Conservation (phyloP, 805 yeast genomes). For the Myxozyma kluyveri region DNA sequence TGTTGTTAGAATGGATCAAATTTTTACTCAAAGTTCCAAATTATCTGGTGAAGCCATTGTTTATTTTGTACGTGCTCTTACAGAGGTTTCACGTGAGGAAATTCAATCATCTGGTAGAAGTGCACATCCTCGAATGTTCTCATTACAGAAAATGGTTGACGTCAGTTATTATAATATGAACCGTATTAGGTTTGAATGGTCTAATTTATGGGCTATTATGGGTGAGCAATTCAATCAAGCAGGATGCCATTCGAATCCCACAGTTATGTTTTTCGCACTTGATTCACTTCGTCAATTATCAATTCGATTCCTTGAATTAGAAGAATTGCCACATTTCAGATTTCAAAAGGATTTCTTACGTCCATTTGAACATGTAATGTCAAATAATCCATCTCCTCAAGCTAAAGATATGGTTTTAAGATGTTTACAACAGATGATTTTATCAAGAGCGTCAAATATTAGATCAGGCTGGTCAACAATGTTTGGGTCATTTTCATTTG, state of each 20-base stretch:
- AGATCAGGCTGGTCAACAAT: slow-evolving; percentile 95
- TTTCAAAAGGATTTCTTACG: slow-evolving; percentile 90
- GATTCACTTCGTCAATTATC: slow-evolving; percentile 92
- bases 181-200: slow-evolving; percentile 94
- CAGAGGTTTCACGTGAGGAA: slow-evolving; percentile 85
- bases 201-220: slow-evolving; percentile 91
- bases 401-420: slow-evolving; percentile 88
- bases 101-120: slow-evolving; percentile 83
- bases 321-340: slow-evolving; percentile 91
- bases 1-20: slow-evolving; percentile 64
- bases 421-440: slow-evolving; percentile 80
- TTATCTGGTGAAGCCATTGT: slow-evolving; percentile 82
- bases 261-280: slow-evolving; percentile 82
- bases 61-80: slow-evolving; percentile 79
- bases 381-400: slow-evolving; percentile 61
- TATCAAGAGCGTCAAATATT: slow-evolving; percentile 67
- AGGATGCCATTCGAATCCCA: slow-evolving; percentile 73
- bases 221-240: slow-evolving; percentile 83
- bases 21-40: slow-evolving; percentile 77
- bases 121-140: slow-evolving; percentile 81
- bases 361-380: slow-evolving; percentile 80
- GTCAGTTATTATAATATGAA: slow-evolving; percentile 97
- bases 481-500: slow-evolving; percentile 69
- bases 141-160: slow-evolving; percentile 93
- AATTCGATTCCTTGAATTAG: slow-evolving; percentile 86